These are phyloP conservation scores for Tephrocybe rancida DNA, from an alignment of 768 basidiomycete species.

Conservation along the genomic window DNA sequence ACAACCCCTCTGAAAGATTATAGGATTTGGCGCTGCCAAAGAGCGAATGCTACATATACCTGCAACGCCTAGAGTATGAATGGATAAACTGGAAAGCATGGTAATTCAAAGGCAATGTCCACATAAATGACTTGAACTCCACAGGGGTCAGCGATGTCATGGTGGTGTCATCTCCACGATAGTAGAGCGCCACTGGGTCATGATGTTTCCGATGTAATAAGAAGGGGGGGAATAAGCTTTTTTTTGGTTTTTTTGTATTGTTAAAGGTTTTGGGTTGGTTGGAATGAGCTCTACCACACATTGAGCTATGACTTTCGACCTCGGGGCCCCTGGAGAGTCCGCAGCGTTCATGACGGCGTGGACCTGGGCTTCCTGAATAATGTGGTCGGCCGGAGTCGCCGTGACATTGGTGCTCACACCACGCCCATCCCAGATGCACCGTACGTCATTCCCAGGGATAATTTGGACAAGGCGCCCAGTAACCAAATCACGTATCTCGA, in stretches of 20 bases:
- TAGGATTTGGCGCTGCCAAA: constrained; percentile 16
- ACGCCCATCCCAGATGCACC: constrained; percentile 91
- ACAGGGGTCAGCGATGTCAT: background rate
- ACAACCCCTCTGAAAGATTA: constrained; percentile 1
- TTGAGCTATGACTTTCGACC: background rate
- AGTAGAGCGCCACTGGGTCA: constrained; percentile 5
- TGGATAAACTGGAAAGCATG: constrained; percentile 7
- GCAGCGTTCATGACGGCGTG: constrained; percentile 7
- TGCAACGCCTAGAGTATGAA: constrained; percentile 12
- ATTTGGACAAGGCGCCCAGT: constrained; percentile 83
- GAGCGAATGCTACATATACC: constrained; percentile 9
- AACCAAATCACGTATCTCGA: constrained; percentile 86
- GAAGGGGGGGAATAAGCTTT: constrained; percentile 10
- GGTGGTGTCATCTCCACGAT: constrained; percentile 7
- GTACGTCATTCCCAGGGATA: constrained; percentile 79
- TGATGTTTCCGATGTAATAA: constrained; percentile 16
- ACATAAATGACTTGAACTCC: constrained; percentile 10
- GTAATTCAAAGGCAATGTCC: constrained; percentile 3
- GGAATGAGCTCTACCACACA: constrained; percentile 3
- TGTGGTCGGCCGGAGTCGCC: constrained; percentile 23
- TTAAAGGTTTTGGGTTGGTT: constrained; percentile 24
- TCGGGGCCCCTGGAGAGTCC: background rate
- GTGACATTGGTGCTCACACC: constrained; percentile 54
- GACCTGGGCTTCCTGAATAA: constrained; percentile 2
- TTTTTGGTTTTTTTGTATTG: constrained; percentile 9